Conservation (phyloP, 345 rosid genomes). For the Rhizophora mangle region DNA sequence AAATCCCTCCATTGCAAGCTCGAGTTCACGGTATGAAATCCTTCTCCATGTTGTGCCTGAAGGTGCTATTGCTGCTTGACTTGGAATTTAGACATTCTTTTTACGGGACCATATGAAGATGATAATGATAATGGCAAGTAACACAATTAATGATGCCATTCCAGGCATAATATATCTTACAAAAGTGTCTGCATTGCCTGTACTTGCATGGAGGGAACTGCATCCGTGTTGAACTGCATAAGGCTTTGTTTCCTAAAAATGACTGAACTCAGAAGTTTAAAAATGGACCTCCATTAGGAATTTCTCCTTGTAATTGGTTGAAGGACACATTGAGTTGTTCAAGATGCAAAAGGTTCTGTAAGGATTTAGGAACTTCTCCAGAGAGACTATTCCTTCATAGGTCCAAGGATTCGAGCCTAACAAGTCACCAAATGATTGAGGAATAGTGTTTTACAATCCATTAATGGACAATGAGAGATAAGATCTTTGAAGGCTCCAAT, state of each 20-base stretch:
- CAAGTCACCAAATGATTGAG: constrained; percentile 15
- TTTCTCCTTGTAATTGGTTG: constrained; percentile 22
- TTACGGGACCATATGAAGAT: not conserved
- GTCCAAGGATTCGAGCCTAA: constrained; percentile 1
- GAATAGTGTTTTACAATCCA: constrained; percentile 9
- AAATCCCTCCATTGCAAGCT: constrained; percentile 11
- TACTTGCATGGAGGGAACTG: constrained; percentile 12
- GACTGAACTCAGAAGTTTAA: constrained; percentile 12
- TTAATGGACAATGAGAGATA: not conserved
- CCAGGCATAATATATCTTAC: constrained; percentile 1
- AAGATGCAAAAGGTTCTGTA: constrained; percentile 5
- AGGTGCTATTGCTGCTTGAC: not conserved
- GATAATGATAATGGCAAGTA: not conserved
- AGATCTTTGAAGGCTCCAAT: not conserved
- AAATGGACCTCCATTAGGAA: constrained; percentile 22
- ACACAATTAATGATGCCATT: not conserved
- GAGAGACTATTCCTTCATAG: constrained; percentile 13
- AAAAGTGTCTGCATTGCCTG: not conserved
- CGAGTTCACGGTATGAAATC: constrained; percentile 13
- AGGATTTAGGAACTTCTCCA: constrained; percentile 18
- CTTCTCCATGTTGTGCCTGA: constrained; percentile 2
- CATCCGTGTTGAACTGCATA: not conserved
- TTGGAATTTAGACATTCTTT: not conserved
- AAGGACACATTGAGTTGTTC: constrained; percentile 15
- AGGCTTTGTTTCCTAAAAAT: constrained; percentile 16